Evolutionary conservation across 129 eudicot species (phyloP).

Genomic region (Ambrosia trifida): DNA sequence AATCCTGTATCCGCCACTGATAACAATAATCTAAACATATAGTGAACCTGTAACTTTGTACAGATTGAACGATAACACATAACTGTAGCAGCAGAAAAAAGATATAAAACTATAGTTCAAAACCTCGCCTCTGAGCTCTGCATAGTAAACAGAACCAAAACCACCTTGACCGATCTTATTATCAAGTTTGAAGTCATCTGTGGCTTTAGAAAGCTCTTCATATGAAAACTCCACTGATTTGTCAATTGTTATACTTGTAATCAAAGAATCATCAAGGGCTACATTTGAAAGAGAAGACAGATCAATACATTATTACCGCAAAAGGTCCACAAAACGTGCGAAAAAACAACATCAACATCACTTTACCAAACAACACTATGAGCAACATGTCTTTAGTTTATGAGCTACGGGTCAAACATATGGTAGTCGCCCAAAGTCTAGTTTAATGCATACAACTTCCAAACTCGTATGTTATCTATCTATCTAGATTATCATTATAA

Average conservation of each 20-base stretch:
- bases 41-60: too few species aligned
- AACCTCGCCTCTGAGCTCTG: conserved; percentile 99
- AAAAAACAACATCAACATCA: too few species aligned
- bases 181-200: conserved; percentile 69
- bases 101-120: conserved; percentile 32
- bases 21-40: too few species aligned
- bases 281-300: conserved; percentile 21
- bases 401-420: too few species aligned
- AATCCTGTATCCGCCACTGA: too few species aligned
- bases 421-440: background rate
- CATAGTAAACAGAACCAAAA: conserved; percentile 93
- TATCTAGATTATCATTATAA: too few species aligned
- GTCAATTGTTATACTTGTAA: conserved; percentile 71
- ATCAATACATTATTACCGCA: conserved; percentile 6
- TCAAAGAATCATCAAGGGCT: conserved; percentile 33
- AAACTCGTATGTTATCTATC: too few species aligned
- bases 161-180: conserved; percentile 98
- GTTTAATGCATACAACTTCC: background rate
- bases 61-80: too few species aligned
- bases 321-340: too few species aligned
- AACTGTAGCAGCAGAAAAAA: too few species aligned
- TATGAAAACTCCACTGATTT: conserved; percentile 89
- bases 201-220: conserved; percentile 83
- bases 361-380: too few species aligned
- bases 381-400: background rate